Percentiles rank a stretch among this genome's conserved stretches.
phyloP scores from a whole-genome alignment of 1,139 yeast genomes.

The Entelexis sorbosivorans region DNA sequence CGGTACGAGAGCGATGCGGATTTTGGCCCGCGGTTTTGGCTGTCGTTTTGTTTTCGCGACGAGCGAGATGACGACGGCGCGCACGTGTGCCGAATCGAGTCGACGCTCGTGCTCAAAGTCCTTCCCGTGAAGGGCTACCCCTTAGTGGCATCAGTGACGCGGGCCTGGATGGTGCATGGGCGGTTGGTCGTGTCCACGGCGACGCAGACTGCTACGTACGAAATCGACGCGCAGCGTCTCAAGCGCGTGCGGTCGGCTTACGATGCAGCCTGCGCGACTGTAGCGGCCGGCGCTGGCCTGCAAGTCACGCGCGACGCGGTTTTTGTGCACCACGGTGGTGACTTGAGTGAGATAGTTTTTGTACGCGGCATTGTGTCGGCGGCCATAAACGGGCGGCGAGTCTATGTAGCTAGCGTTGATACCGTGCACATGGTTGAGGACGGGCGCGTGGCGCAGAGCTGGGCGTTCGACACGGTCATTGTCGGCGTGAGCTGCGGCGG shows the following conservation, averaged over 20 bases:
- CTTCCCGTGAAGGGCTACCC: neutral
- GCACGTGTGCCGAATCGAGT: neutral
- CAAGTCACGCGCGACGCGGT: neutral
- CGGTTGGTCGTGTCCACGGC: neutral
- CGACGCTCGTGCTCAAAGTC: neutral
- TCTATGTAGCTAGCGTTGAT: neutral
- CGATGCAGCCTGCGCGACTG: neutral
- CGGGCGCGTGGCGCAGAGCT: neutral
- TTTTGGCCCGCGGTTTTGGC: neutral
- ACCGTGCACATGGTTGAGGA: neutral
- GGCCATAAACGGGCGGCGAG: neutral
- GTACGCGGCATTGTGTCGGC: neutral
- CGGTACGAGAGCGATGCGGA: too few species aligned
- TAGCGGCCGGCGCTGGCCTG: slow-evolving; percentile 3
- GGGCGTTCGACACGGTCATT: neutral
- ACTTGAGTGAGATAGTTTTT: too few species aligned
- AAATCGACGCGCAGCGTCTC: neutral
- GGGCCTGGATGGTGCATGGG: neutral
- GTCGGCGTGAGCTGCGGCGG: neutral
- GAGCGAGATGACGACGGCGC: neutral
- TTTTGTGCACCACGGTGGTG: neutral
- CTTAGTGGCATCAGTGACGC: neutral
- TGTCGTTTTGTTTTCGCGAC: neutral
- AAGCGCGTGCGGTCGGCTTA: neutral
- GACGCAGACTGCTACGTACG: neutral